phyloP scores from a whole-genome alignment of 2,329 filamentous ascomycete genomes.

The Chrysosphaeria jannelii region DNA sequence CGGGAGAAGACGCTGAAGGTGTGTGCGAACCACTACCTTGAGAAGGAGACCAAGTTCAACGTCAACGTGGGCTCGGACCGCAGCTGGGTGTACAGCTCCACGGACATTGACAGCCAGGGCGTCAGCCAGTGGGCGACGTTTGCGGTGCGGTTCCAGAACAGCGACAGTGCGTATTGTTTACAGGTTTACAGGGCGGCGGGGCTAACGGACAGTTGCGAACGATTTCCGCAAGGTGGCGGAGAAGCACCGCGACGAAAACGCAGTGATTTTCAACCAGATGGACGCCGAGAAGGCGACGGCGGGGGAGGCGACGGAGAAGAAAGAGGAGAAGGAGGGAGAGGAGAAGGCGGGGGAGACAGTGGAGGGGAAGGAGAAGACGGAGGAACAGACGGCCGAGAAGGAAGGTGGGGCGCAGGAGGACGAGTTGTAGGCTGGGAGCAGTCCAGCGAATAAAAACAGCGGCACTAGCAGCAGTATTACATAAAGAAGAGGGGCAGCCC shows the following conservation, averaged over 20 bases:
- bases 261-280: conserved; percentile 57
- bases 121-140: conserved; percentile 89
- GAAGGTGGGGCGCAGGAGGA: too few species aligned
- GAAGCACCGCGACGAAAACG: background rate
- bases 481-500: too few species aligned
- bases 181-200: too few species aligned
- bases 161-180: conserved; percentile 61
- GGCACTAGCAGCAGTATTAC: too few species aligned
- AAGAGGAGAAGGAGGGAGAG: conserved; percentile 7
- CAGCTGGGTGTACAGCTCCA: conserved; percentile 97
- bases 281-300: conserved; percentile 90
- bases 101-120: conserved; percentile 91
- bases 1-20: conserved; percentile 99
- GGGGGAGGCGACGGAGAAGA: conserved; percentile 11
- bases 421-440: too few species aligned
- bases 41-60: conserved; percentile 94
- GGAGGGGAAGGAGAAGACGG: conserved; percentile 4
- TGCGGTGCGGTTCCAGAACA: conserved; percentile 91
- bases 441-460: too few species aligned
- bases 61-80: conserved; percentile 95
- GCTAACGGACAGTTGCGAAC: too few species aligned
- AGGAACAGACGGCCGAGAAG: too few species aligned
- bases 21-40: conserved; percentile 99
- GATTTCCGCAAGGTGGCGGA: background rate
- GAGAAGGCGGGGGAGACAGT: conserved; percentile 6